Evolutionary conservation across 1,284 basidiomycete genomes (phyloP).

Genomic region (Cryptococcus wingfieldii): DNA sequence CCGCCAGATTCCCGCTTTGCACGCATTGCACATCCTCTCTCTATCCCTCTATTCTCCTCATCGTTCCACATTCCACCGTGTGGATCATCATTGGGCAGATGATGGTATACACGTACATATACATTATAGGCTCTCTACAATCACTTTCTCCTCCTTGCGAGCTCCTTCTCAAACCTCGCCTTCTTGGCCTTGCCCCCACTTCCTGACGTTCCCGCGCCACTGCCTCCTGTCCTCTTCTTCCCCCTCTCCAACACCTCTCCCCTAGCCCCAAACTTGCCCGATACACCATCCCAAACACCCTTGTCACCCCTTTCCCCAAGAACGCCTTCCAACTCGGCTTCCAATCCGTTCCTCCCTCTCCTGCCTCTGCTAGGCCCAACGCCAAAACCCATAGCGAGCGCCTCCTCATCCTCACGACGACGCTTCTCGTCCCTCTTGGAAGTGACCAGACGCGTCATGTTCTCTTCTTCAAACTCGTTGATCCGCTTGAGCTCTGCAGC

Average conservation of each 20-base stretch:
- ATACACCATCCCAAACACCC: constrained; percentile 50
- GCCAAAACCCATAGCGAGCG: constrained; percentile 74
- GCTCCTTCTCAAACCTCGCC: constrained; percentile 69
- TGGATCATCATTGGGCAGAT: too few species aligned
- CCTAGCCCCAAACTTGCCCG: constrained; percentile 53
- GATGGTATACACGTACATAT: background rate
- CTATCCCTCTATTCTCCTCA: background rate
- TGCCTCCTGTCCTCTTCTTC: constrained; percentile 45
- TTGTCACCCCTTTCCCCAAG: constrained; percentile 56
- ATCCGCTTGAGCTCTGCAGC: constrained; percentile 68
- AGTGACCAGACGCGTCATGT: constrained; percentile 87
- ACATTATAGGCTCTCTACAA: background rate
- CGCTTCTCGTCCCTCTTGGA: constrained; percentile 81
- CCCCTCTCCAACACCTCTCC: constrained; percentile 39
- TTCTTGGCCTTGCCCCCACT: constrained; percentile 59
- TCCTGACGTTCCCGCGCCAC: constrained; percentile 22
- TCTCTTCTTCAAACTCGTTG: constrained; percentile 91
- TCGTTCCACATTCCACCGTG: too few species aligned
- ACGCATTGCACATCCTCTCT: background rate
- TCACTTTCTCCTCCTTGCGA: constrained; percentile 5
- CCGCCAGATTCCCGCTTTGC: too few species aligned
- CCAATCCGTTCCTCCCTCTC: constrained; percentile 64
- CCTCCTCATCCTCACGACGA: constrained; percentile 80
- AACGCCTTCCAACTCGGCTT: constrained; percentile 79
- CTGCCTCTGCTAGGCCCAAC: constrained; percentile 51